Base-by-base conservation (phyloP, 1,284 basidiomycete genomes). In the Puccinia brachypodii region DNA sequence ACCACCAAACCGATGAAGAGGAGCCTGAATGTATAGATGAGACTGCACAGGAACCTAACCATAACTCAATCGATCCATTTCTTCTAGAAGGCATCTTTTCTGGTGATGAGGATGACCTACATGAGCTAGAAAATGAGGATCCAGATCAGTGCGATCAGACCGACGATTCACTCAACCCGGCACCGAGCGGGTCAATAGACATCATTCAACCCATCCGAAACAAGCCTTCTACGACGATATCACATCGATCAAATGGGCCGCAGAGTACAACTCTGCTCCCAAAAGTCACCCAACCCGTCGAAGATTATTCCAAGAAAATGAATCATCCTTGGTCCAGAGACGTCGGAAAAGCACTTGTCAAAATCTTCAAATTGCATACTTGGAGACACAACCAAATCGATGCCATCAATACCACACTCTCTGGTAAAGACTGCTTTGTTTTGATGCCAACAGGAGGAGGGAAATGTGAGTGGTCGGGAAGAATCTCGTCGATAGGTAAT, bases 371-470 rank as follows among this genome's bases (percentile, higher is more conserved):
- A 9, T 88, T 98, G 2, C 85, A 89, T 0, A 85, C 85, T 0
- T 98, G 98, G 87, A 91, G 96, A 19, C 88, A 87, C 4, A 94
- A 98, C 86, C 97, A 98, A 86, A 89, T 94, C 53, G 92, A 94
- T 85, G 95, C 94, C 0, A 94, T 98, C 84, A 90, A 91, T 73
- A 92, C 92, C 2, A 92, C 93, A 0, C 88, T 99, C 86, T 88
- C 89, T 0, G 95, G 93, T 2, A 90, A 89, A 71, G 96, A 99
- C 85, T 94, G 95, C 16, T 95, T 98, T 84, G 94, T 98, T 25
- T 89, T 99, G 7, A 96, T 98, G 91, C 96, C 97, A 0, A 99
- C 96, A 0, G 96, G 96, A 38, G 96, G 96, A 7, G 96, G 96
- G 0, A 98, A 98, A 88, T 81, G 79, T 81, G 44, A 66, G 79